Conservation (phyloP, 164 flowering plant genomes). For the Kingdonia uniflora region DNA sequence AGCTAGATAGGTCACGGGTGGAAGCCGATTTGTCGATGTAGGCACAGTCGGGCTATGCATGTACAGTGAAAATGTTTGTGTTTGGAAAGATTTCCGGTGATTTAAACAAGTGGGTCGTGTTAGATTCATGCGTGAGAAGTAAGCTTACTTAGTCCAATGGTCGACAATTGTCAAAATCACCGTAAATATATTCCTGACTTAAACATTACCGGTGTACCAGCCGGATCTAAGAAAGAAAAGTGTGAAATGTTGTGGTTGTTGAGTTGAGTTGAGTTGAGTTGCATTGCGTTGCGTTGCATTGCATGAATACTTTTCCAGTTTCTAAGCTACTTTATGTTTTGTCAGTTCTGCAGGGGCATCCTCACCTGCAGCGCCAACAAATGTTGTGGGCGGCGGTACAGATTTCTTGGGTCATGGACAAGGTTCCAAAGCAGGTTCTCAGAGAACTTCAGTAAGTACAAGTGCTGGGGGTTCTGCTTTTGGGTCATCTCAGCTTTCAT, state of each 20-base stretch:
- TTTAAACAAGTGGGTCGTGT: too few species aligned
- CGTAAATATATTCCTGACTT: background rate
- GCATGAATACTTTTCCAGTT: background rate
- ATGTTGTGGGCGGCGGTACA: slow-evolving; percentile 38
- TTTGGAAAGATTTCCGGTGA: too few species aligned
- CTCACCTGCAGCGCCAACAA: slow-evolving; percentile 74
- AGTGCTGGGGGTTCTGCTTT: slow-evolving; percentile 74
- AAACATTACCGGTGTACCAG: background rate
- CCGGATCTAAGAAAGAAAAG: background rate
- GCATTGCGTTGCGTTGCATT: background rate
- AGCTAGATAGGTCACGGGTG: too few species aligned
- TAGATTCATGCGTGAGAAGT: too few species aligned
- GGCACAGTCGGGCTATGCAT: too few species aligned
- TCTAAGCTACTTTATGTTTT: slow-evolving; percentile 7
- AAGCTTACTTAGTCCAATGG: too few species aligned
- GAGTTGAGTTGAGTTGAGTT: too few species aligned
- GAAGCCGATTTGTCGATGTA: too few species aligned
- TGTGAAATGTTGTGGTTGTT: background rate
- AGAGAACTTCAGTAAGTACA: slow-evolving; percentile 59
- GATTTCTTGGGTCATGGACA: slow-evolving; percentile 67
- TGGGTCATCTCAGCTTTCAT: slow-evolving; percentile 68
- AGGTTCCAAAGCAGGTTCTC: slow-evolving; percentile 70
- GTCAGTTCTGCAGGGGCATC: slow-evolving; percentile 98
- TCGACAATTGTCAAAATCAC: background rate
- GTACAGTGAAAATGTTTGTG: too few species aligned